Base-by-base conservation (phyloP, 108 stramenopile species). In the Nitzschia palea region DNA sequence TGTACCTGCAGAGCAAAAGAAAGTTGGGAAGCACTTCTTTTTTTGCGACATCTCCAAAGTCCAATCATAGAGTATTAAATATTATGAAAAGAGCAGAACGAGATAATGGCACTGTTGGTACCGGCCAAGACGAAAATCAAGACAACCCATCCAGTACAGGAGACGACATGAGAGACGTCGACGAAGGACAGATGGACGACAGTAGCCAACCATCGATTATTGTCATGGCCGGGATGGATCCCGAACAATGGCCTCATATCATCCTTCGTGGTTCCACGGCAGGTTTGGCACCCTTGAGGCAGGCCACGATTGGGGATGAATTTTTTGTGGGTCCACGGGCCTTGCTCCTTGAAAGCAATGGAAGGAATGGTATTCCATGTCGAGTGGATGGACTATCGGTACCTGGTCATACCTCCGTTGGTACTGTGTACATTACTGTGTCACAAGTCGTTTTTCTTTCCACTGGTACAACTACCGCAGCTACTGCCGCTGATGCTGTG, bases 401-500 rank as follows among this genome's bases (percentile, higher is more conserved):
- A n/a, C n/a, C n/a, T 48, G 15, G 9, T 48, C 47, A 20, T 48
- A 12, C 37, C 6, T 10, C 2, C 3, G 15, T 28, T 56, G 70
- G 65, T 29, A 33, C 61, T 23, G 63, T 70, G 15, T 62, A 43
- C 22, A 50, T 63, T 1, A 76, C 78, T n/a, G 51, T 60, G 14
- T 48, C 53, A 43, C 82, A 79, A 55, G 48, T 77, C 18, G 43
- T 73, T 15, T 80, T 71, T 62, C 62, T 76, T 0, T 27, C 75
- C 0, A 1, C 59, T 6, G 20, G 6, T 25, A 14, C 29, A 6
- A 40, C 59, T 14, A 18, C 5, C 2, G 36, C 10, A 10, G 3
- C 1, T 1, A 48, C 22, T 12, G 4, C 8, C 4, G 15, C 15
- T 18, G 47, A 8, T 18, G 33, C 35, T 18, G 32, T 17, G 18